Conservation (phyloP, 148 eudicot genomes). For the Rhododendron kiyosumense region DNA sequence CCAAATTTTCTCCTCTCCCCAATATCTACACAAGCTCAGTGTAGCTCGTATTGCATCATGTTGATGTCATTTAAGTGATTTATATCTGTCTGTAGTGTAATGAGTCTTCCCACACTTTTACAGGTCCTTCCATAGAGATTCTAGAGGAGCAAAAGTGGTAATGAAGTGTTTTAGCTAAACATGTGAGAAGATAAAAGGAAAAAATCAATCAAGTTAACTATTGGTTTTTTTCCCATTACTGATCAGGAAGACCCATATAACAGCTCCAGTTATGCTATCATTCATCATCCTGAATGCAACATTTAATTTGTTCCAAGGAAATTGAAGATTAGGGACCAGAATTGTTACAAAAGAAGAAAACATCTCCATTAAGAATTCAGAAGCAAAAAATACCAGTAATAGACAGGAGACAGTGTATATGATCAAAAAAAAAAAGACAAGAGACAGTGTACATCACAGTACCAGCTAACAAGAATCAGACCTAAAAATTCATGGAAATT, state of each 20-base stretch:
- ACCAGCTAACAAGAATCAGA: constrained; percentile 21
- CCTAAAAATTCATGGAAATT: constrained; percentile 84
- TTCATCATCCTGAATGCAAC: constrained; percentile 3
- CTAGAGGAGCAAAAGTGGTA: background rate
- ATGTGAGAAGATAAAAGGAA: background rate
- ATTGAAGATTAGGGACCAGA: constrained; percentile 1
- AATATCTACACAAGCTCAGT: background rate
- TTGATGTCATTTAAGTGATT: background rate
- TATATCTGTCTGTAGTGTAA: background rate
- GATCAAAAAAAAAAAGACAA: too few relatives aligned
- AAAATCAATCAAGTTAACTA: background rate
- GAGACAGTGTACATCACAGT: background rate
- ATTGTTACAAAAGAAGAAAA: background rate
- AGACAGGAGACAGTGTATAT: background rate
- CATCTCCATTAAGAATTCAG: background rate
- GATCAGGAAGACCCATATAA: background rate
- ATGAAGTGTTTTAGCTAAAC: background rate
- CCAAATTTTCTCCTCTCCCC: background rate
- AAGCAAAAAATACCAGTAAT: background rate
- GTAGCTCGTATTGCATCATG: background rate
- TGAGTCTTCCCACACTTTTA: background rate
- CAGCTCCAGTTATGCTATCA: background rate
- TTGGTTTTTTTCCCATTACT: background rate
- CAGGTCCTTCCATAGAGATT: background rate
- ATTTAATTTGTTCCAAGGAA: background rate